These are phyloP conservation scores for Lichtheimia ramosa DNA, from an alignment of 371 early-diverging fungal genomes.

Conservation along the genomic window DNA sequence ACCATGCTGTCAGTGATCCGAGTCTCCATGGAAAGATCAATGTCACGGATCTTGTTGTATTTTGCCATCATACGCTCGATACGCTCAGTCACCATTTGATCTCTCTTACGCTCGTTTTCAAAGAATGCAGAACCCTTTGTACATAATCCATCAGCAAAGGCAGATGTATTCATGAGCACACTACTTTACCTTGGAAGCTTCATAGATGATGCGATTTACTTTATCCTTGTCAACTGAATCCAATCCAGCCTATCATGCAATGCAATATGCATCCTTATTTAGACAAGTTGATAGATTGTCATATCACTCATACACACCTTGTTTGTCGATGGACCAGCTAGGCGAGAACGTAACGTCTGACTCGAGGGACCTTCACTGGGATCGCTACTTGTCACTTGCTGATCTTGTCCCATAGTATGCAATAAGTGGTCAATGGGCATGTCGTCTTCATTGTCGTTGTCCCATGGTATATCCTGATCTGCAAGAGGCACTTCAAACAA, in stretches of 20 bases:
- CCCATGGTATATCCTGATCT: neutral
- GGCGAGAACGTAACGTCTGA: constrained; percentile 26
- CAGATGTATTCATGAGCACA: neutral
- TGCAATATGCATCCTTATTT: neutral
- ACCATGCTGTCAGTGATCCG: constrained; percentile 41
- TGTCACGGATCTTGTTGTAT: constrained; percentile 37
- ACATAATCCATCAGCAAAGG: neutral
- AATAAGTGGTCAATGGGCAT: constrained; percentile 3
- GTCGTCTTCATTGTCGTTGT: constrained; percentile 1
- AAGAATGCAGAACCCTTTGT: constrained; percentile 62
- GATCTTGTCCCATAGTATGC: neutral
- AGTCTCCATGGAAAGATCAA: constrained; percentile 42
- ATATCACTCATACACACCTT: constrained; percentile 23
- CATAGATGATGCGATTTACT: constrained; percentile 57
- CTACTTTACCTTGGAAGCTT: constrained; percentile 60
- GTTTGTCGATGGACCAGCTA: constrained; percentile 40
- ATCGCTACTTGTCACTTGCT: neutral
- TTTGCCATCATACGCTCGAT: constrained; percentile 45
- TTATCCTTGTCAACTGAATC: constrained; percentile 41
- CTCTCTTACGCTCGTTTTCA: constrained; percentile 52
- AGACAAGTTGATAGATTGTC: neutral
- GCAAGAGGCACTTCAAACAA: neutral
- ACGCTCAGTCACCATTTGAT: constrained; percentile 42
- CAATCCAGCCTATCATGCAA: constrained; percentile 46
- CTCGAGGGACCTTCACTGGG: neutral